A percentile compares a stretch with the other conserved stretches of the same genome.
phyloP scores from a whole-genome alignment of 257 asterid genomes.

The Lycium ferocissimum region DNA sequence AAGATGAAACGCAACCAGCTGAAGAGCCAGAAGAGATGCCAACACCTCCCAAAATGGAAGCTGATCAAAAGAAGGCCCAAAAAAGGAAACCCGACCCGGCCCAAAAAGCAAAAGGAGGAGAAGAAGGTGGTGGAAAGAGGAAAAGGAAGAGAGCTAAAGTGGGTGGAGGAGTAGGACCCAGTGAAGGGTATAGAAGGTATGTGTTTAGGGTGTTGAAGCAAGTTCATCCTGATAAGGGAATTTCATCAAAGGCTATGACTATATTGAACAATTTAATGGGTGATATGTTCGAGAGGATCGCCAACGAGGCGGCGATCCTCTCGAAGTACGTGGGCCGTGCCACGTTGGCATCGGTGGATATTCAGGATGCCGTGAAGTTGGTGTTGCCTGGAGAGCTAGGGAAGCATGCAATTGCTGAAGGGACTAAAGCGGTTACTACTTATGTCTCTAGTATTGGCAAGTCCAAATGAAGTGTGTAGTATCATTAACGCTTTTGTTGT shows the following conservation, averaged over 20 bases:
- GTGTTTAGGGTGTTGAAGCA: constrained; percentile 79
- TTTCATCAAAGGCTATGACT: constrained; percentile 77
- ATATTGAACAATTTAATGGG: constrained; percentile 66
- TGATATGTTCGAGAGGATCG: constrained; percentile 81
- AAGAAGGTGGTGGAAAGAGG: constrained; percentile 17
- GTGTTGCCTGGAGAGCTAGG: constrained; percentile 87
- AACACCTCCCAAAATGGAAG: constrained; percentile 28
- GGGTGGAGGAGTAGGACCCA: constrained; percentile 42
- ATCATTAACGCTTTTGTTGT: background rate
- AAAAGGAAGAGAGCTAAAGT: constrained; percentile 42
- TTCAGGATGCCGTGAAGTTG: constrained; percentile 85
- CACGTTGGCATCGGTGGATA: constrained; percentile 74
- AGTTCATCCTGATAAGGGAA: constrained; percentile 86
- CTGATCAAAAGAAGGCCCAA: constrained; percentile 33
- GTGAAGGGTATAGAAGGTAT: constrained; percentile 64
- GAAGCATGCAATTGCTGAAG: constrained; percentile 83
- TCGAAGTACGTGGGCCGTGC: constrained; percentile 44
- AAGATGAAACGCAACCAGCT: constrained; percentile 48
- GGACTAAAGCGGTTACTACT: constrained; percentile 64
- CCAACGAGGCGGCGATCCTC: constrained; percentile 68
- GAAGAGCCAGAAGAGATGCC: constrained; percentile 43
- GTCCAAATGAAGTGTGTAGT: background rate
- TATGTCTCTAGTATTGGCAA: constrained; percentile 39
- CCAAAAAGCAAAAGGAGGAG: constrained; percentile 26
- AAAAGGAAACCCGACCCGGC: constrained; percentile 40